These are phyloP conservation scores for Hyphopichia khmerensis DNA, from an alignment of 1,139 yeast genomes.

Conservation along the genomic window DNA sequence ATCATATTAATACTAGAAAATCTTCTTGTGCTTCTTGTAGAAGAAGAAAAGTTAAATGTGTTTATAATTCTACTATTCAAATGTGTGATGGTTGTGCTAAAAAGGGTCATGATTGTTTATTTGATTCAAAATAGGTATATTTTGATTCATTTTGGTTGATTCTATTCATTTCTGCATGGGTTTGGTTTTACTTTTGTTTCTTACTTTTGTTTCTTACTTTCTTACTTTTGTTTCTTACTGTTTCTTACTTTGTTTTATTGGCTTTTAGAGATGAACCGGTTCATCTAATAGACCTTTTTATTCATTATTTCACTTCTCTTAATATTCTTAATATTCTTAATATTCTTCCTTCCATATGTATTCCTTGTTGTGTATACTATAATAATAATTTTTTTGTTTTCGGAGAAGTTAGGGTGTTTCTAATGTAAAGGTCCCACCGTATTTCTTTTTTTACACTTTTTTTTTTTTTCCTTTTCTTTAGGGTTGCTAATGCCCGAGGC, in stretches of 20 bases:
- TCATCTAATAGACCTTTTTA: background rate
- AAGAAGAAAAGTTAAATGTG: constrained; percentile 40
- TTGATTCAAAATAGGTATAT: constrained; percentile 13
- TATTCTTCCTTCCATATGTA: too few relatives aligned
- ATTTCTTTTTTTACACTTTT: too few relatives aligned
- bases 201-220: background rate
- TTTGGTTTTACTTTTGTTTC: background rate
- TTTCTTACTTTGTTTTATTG: too few relatives aligned
- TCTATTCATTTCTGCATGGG: background rate
- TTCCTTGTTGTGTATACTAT: too few relatives aligned
- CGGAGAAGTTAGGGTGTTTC: background rate
- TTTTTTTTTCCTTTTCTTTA: background rate
- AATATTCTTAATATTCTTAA: too few relatives aligned
- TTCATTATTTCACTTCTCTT: background rate
- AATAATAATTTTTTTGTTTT: too few relatives aligned
- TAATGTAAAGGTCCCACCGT: too few relatives aligned
- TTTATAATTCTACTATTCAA: constrained; percentile 23
- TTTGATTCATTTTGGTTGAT: background rate
- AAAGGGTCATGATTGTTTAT: constrained; percentile 34
- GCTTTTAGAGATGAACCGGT: background rate
- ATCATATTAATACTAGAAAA: constrained; percentile 19
- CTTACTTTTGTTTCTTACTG: background rate
- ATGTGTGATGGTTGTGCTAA: constrained; percentile 40
- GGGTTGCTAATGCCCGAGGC: background rate
- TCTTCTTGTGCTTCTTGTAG: constrained; percentile 38